phyloP scores from a whole-genome alignment of 805 yeast genomes.

The Yamadazyma phyllophila region DNA sequence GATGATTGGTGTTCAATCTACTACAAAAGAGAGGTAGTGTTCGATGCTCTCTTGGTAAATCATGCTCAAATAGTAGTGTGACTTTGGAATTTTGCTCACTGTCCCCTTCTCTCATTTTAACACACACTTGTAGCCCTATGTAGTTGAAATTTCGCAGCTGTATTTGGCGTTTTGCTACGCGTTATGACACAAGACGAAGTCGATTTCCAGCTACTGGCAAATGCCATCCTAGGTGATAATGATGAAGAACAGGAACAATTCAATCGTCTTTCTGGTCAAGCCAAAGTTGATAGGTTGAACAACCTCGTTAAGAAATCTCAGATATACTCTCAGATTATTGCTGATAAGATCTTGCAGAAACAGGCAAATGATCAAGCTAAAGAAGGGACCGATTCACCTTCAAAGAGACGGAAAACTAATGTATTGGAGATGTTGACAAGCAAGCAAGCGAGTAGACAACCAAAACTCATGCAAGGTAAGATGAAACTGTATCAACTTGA shows the following conservation, averaged over 20 bases:
- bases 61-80: neutral
- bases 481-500: conserved; percentile 84
- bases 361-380: conserved; percentile 8
- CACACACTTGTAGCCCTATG: neutral
- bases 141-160: conserved; percentile 1
- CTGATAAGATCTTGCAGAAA: conserved; percentile 60
- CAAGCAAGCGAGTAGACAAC: conserved; percentile 20
- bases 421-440: conserved; percentile 8
- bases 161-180: neutral
- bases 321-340: conserved; percentile 80
- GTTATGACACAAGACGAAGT: conserved; percentile 6
- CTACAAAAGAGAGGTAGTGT: no score
- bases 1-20: neutral
- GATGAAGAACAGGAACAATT: conserved; percentile 30
- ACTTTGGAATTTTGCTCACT: neutral
- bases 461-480: conserved; percentile 32
- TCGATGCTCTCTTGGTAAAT: neutral
- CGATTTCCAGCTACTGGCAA: conserved; percentile 2
- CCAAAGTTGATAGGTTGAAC: conserved; percentile 64
- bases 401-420: conserved; percentile 1
- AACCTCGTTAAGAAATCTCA: conserved; percentile 84
- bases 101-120: neutral
- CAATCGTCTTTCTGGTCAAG: conserved; percentile 47
- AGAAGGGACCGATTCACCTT: conserved; percentile 16
- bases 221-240: neutral